Evolutionary conservation across 768 basidiomycete genomes (phyloP), one percentile per base, ranked within the genome.

Genomic region (Chlorophyllum brunneum): DNA sequence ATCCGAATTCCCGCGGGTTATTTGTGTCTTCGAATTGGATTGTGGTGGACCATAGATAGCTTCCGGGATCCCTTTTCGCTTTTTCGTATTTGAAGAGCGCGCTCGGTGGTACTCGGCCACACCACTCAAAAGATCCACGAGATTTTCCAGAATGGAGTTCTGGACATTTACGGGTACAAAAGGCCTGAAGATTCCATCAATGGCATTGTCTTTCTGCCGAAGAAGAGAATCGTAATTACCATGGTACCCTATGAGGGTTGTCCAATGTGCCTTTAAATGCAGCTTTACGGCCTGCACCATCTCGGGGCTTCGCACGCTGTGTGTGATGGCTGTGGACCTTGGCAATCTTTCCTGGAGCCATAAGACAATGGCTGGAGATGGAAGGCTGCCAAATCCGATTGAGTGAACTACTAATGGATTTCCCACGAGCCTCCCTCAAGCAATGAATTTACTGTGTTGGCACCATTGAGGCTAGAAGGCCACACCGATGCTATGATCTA

Each of bases 201-300:
- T 45, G 33, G 48, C 34, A 49, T 45, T 40, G 4, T 40, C 34
- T 45, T 61, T 44, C 47, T 6, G n/a, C 33, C 34, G 8, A 30
- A 31, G 20, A 54, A 43, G 13, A 43, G 26, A 45, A 29, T 1
- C 13, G n/a, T 39, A 56, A 59, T 43, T 60, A 90, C 90, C 90
- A 92, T 62, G 68, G 64, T 13, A 91, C 71, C 9, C 77, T 75
- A 59, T 86, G 85, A 2, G 90, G 90, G 54, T 79, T 91, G 45
- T 84, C 83, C 20, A 92, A 69, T 0, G 85, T 83, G 53, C 79
- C 76, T 57, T 82, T 90, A 70, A 81, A 90, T 0, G 84, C 79
- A 1, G 72, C 68, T 60, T 83, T 91, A 40, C 74, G 79, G 20
- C 89, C 86, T 38, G 64, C 65, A 15, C 47, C 56, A 29, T 71